Percentiles rank a stretch among this genome's conserved stretches.
Conservation (phyloP, 192 early-diverging fungal species). For the Paraglomus brasilianum region DNA sequence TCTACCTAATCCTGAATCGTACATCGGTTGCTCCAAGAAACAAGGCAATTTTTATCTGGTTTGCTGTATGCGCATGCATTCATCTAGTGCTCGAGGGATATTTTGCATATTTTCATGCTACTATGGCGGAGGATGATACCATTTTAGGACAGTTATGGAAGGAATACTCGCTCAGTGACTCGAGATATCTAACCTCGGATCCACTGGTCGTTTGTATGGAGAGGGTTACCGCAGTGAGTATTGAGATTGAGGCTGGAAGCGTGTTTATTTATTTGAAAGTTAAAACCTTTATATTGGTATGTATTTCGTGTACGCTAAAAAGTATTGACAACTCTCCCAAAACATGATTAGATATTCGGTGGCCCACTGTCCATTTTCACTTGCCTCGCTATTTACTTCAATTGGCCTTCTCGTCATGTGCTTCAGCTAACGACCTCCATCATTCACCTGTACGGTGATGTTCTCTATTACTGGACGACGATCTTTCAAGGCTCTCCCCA, state of each 20-base stretch:
- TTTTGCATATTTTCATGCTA: conserved; percentile 68
- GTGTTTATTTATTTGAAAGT: neutral
- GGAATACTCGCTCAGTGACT: conserved; percentile 88
- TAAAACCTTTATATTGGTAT: conserved; percentile 19
- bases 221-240: conserved; percentile 81
- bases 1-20: neutral
- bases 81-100: conserved; percentile 87
- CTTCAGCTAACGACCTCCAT: conserved; percentile 61
- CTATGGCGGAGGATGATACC: conserved; percentile 63
- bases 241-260: neutral
- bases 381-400: conserved; percentile 52
- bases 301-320: conserved; percentile 36
- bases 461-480: conserved; percentile 78
- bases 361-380: conserved; percentile 63
- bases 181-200: conserved; percentile 83
- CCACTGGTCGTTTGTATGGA: conserved; percentile 85
- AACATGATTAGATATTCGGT: conserved; percentile 34
- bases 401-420: conserved; percentile 54
- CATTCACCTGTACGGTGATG: conserved; percentile 78
- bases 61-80: conserved; percentile 75
- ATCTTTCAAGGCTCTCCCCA: conserved; percentile 64
- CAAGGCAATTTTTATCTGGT: conserved; percentile 74
- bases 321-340: conserved; percentile 34
- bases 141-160: conserved; percentile 83
- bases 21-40: neutral